Base-by-base conservation (phyloP, 106 monocot species). In the Vanilla planifolia region DNA sequence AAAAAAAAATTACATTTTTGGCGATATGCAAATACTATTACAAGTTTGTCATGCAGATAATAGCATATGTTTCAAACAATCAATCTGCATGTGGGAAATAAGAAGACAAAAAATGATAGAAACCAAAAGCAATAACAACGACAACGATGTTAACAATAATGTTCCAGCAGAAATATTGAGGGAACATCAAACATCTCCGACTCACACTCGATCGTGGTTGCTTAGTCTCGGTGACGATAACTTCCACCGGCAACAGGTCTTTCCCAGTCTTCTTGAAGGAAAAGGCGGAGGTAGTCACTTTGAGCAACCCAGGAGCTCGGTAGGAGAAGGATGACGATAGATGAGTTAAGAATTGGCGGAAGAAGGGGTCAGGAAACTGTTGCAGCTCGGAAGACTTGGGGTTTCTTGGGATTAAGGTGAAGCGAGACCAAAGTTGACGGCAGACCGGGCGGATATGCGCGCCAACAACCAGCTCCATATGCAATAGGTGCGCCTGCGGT, bases 191-290 rank as follows among this genome's bases (percentile, higher is more conserved):
- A 61, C 59, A 81, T n/a, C n/a, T n/a, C n/a, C n/a, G n/a, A n/a
- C n/a, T 81, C 51, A 95, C 95, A 43, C 78, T 80, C 20, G 95
- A 95, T 20, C 64, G 35, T 2, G 89, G 95, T 65, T 67, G 61
- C 35, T 70, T 66, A 7, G 86, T 74, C 69, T 90, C 90, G 8
- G 79, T 78, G 69, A 95, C 85, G 2, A 44, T 50, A 33, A 90
- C 62, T 9, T 80, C 82, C 27, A 48, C 45, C 6, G 75, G 78
- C 3, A 64, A 59, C 15, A 57, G 35, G 7, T 83, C 75, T 30
- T 60, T 73, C 60, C 75, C 65, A 25, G 63, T 40, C 63, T 74
- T 43, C 33, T 61, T 37, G 3, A 71, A 35, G 22, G 76, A 63
- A 22, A 84, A 65, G 11, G 83, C 73, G 21, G 53, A n/a, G 15